These are phyloP conservation scores for Komagataella ulmi DNA, from an alignment of 805 yeast genomes.

Conservation along the genomic window DNA sequence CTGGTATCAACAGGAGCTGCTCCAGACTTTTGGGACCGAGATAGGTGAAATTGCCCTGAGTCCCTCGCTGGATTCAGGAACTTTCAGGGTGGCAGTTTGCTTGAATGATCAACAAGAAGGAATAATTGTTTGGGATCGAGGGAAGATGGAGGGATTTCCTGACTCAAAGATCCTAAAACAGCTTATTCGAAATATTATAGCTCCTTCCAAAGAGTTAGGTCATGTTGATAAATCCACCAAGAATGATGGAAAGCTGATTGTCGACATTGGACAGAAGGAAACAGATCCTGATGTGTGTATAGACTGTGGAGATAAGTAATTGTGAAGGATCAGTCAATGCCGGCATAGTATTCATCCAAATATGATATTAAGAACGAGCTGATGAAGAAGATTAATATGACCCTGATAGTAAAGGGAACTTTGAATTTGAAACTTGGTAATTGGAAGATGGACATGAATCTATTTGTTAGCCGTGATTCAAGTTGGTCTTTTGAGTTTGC, in stretches of 20 bases:
- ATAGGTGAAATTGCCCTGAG: constrained; percentile 38
- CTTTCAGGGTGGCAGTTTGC: constrained; percentile 45
- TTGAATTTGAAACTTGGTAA: background rate
- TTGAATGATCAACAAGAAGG: constrained; percentile 7
- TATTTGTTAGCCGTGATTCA: background rate
- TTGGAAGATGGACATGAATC: background rate
- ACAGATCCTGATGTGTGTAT: background rate
- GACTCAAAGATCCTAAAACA: constrained; percentile 72
- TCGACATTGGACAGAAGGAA: background rate
- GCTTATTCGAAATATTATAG: constrained; percentile 43
- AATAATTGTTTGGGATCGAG: constrained; percentile 48
- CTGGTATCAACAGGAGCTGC: constrained; percentile 76
- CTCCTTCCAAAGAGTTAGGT: constrained; percentile 42
- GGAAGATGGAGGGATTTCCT: constrained; percentile 62
- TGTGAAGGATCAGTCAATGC: background rate
- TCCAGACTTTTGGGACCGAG: constrained; percentile 52
- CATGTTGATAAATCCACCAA: constrained; percentile 38
- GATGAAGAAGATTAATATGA: background rate
- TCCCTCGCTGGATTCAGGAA: constrained; percentile 35
- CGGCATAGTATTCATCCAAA: background rate
- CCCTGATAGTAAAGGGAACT: background rate
- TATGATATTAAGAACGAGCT: background rate
- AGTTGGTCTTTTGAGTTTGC: background rate
- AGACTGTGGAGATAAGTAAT: background rate
- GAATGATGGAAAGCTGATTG: background rate